phyloP scores from a whole-genome alignment of 306 rosid genomes.

The Dalbergia cultrata region DNA sequence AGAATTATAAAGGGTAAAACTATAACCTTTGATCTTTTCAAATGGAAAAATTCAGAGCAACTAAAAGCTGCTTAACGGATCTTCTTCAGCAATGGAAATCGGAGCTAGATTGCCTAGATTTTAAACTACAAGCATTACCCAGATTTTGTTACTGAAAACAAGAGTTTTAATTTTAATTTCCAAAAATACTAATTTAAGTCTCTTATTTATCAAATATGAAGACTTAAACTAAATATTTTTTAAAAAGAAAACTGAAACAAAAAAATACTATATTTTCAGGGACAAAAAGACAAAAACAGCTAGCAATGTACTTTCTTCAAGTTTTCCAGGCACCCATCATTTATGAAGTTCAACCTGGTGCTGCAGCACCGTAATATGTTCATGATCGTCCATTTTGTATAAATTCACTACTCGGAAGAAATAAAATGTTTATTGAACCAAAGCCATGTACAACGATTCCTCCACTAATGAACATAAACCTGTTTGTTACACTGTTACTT shows the following conservation, averaged over 20 bases:
- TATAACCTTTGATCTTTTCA: not conserved
- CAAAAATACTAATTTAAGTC: too few relatives aligned
- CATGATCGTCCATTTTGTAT: not conserved
- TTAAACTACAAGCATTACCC: too few relatives aligned
- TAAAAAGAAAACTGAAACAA: too few relatives aligned
- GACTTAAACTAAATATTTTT: too few relatives aligned
- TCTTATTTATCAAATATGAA: too few relatives aligned
- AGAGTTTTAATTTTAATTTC: too few relatives aligned
- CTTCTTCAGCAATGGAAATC: not conserved
- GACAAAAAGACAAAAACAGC: too few relatives aligned
- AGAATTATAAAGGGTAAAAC: too few relatives aligned
- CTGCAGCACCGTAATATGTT: not conserved
- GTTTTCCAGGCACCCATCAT: not conserved
- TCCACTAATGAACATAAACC: not conserved
- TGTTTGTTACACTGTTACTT: constrained; percentile 17
- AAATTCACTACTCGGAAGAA: not conserved
- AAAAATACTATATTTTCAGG: too few relatives aligned
- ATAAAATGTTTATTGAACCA: constrained; percentile 31
- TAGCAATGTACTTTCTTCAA: not conserved
- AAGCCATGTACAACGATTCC: constrained; percentile 51
- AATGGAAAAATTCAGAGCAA: not conserved
- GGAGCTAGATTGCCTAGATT: not conserved
- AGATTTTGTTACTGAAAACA: too few relatives aligned
- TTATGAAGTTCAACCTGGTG: not conserved
- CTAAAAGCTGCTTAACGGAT: not conserved